Percentiles rank a stretch among this genome's conserved stretches.
Conservation (phyloP, 2,329 filamentous ascomycete genomes). For the Penicillium sp. region DNA sequence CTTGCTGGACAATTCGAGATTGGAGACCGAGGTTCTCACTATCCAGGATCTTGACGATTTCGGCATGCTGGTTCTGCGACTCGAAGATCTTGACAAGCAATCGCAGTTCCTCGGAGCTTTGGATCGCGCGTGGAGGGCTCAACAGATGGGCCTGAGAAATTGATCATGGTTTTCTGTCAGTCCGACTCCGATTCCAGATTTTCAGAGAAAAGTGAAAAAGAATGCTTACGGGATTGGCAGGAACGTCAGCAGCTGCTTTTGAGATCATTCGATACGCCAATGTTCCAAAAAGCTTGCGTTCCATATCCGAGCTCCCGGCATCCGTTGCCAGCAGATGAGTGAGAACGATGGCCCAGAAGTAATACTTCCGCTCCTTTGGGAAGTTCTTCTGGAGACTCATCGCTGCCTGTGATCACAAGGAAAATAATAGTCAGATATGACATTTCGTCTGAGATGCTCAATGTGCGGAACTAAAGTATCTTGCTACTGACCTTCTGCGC, state of each 20-base stretch:
- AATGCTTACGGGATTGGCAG: constrained; percentile 38
- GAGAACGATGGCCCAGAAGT: constrained; percentile 49
- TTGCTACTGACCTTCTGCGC: constrained; percentile 45
- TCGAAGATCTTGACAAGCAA: constrained; percentile 45
- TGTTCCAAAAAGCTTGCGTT: constrained; percentile 47
- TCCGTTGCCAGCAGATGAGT: constrained; percentile 42
- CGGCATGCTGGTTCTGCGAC: constrained; percentile 37
- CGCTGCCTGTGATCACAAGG: constrained; percentile 36
- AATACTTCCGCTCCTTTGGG: constrained; percentile 45
- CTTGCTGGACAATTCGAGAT: constrained; percentile 43
- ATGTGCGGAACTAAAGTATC: neutral
- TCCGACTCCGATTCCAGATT: neutral
- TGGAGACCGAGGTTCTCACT: constrained; percentile 40
- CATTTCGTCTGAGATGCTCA: neutral
- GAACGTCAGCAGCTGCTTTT: constrained; percentile 45
- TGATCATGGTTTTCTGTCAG: neutral
- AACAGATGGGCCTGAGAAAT: constrained; percentile 36
- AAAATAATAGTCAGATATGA: neutral
- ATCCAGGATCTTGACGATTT: constrained; percentile 42
- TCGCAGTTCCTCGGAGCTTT: constrained; percentile 45
- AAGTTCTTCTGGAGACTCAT: constrained; percentile 50
- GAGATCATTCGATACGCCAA: constrained; percentile 49
- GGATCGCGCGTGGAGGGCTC: constrained; percentile 43
- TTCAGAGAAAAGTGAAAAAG: constrained; percentile 7
- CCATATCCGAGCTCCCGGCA: constrained; percentile 36